Evolutionary conservation across 768 basidiomycete species (phyloP), one percentile per base, ranked within the genome.

Genomic region (Boletellus emodensis): DNA sequence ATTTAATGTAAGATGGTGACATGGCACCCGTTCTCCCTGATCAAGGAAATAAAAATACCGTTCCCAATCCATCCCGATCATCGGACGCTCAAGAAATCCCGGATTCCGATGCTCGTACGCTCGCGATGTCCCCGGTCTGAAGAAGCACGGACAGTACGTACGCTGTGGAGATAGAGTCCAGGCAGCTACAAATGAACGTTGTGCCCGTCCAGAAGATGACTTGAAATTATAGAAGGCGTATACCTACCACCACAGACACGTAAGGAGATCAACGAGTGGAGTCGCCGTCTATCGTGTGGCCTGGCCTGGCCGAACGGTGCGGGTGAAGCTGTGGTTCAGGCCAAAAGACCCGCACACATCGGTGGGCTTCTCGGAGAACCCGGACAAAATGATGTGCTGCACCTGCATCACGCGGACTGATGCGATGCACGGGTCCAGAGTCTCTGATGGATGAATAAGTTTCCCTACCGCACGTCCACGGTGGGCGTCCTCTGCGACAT

Each of bases 1-100:
- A 38, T 48, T 63, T 42, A 37, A 59, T 50, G n/a, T 50, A 34
- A 47, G 62, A 64, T 61, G 64, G 59, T 53, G 49, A 49, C 11
- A 55, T 36, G 44, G 38, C 49, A 36, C 17, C 15, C 34, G 36
- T 50, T n/a, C 47, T 53, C 38, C 43, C 46, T 44, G 39, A 52
- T 48, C 48, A 58, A 47, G 46, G 48, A 63, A 51, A 48, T 46
- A 49, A 46, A 40, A 43, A 44, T 44, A 38, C 37, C 56, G 32
- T 22, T 50, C 37, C 10, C 26, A 54, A 49, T 44, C 36, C 39
- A 33, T 52, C 53, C 62, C n/a, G n/a, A n/a, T n/a, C n/a, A n/a
- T n/a, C n/a, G n/a, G n/a, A n/a, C n/a, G n/a, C n/a, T n/a, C n/a
- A n/a, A n/a, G n/a, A n/a, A n/a, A n/a, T n/a, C n/a, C n/a, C n/a